Conservation (phyloP, 306 rosid genomes). For the Cucurbita ficifolia region DNA sequence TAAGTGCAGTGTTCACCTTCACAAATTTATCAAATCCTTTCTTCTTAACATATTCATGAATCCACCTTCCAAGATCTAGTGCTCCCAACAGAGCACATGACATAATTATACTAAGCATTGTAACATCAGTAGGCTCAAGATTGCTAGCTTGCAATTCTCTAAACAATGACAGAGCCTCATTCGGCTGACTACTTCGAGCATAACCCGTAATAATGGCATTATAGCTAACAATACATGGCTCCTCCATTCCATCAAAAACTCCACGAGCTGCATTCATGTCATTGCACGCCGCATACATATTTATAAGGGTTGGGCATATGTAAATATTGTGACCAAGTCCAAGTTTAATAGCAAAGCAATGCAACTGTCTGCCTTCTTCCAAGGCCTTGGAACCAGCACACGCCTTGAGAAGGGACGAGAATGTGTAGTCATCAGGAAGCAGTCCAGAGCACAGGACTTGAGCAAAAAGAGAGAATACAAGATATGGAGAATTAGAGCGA, state of each 20-base stretch:
- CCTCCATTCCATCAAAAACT: constrained; percentile 47
- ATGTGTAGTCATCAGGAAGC: constrained; percentile 63
- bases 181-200: constrained; percentile 49
- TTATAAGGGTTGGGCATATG: constrained; percentile 56
- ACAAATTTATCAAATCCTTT: constrained; percentile 46
- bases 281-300: constrained; percentile 45
- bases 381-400: constrained; percentile 54
- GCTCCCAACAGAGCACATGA: constrained; percentile 66
- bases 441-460: constrained; percentile 19
- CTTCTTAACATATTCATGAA: constrained; percentile 71
- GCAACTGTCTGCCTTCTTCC: constrained; percentile 58
- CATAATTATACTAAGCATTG: constrained; percentile 57
- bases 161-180: constrained; percentile 67
- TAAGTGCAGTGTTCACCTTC: constrained; percentile 70
- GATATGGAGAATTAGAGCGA: constrained; percentile 36
- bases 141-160: constrained; percentile 51
- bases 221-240: constrained; percentile 53
- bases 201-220: constrained; percentile 56
- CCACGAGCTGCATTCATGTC: constrained; percentile 42
- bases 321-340: constrained; percentile 29
- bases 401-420: constrained; percentile 66
- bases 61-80: constrained; percentile 66
- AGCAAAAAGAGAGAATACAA: constrained; percentile 35
- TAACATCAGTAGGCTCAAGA: constrained; percentile 57
- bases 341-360: constrained; percentile 46